Conservation (phyloP, 2,329 filamentous ascomycete species). For the Colletotrichum viniferum region DNA sequence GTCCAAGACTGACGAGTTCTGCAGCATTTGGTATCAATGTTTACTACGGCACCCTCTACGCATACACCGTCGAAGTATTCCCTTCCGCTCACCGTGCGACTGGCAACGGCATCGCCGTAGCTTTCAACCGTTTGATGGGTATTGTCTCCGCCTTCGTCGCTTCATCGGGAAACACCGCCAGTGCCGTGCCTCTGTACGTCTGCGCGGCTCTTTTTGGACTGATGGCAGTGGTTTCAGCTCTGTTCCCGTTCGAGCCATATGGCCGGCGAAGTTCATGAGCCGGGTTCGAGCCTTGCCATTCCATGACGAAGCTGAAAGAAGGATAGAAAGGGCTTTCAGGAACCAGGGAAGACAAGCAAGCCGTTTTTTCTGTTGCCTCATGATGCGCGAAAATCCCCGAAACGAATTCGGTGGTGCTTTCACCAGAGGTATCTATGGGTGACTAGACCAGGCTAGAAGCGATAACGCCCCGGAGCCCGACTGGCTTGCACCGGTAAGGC, state of each 20-base stretch:
- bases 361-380: neutral
- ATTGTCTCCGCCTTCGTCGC: slow-evolving; percentile 74
- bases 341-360: neutral
- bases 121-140: slow-evolving; percentile 75
- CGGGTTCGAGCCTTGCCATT: neutral
- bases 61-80: slow-evolving; percentile 67
- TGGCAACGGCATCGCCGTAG: slow-evolving; percentile 75
- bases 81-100: slow-evolving; percentile 75
- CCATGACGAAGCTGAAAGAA: too few relatives aligned
- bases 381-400: too few relatives aligned
- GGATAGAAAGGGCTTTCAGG: neutral
- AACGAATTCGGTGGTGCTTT: neutral
- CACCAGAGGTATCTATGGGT: neutral
- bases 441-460: neutral
- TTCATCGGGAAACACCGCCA: slow-evolving; percentile 63
- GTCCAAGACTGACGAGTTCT: slow-evolving; percentile 29
- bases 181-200: slow-evolving; percentile 69
- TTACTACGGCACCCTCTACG: slow-evolving; percentile 72
- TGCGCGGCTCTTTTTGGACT: slow-evolving; percentile 69
- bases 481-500: neutral
- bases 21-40: slow-evolving; percentile 69
- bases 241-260: slow-evolving; percentile 72
- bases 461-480: neutral
- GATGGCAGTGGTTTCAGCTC: slow-evolving; percentile 60
- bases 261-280: slow-evolving; percentile 54